These are phyloP conservation scores for Sporothrix pallida DNA, from an alignment of 2,329 filamentous ascomycete genomes.

Conservation along the genomic window DNA sequence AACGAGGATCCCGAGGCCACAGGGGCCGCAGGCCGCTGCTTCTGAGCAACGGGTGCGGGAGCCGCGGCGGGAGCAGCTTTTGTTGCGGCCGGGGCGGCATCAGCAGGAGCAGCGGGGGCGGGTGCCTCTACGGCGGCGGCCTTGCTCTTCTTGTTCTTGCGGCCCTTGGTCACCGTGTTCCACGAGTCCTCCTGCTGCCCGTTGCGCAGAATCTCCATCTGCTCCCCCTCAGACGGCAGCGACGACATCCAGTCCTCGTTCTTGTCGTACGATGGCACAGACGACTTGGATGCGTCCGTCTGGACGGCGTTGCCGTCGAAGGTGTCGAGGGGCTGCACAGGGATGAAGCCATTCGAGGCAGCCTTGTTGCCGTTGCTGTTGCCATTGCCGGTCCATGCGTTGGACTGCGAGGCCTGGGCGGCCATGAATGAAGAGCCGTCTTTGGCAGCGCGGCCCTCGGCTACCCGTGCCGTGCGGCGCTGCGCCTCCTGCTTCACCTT, in stretches of 20 bases:
- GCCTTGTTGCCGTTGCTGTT: constrained; percentile 49
- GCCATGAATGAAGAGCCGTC: constrained; percentile 71
- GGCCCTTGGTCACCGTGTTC: constrained; percentile 61
- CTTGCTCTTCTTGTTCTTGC: constrained; percentile 54
- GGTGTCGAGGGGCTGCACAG: constrained; percentile 63
- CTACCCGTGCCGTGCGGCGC: constrained; percentile 77
- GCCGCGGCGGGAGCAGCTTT: constrained; percentile 41
- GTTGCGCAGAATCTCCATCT: constrained; percentile 63
- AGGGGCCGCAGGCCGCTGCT: constrained; percentile 42
- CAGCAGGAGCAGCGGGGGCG: constrained; percentile 37
- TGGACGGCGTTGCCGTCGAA: constrained; percentile 50
- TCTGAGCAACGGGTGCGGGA: constrained; percentile 40
- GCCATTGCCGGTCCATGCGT: constrained; percentile 47
- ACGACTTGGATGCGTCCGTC: constrained; percentile 40
- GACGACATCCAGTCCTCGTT: constrained; percentile 56
- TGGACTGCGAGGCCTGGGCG: constrained; percentile 45
- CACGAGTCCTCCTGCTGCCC: constrained; percentile 56
- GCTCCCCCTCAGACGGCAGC: constrained; percentile 66
- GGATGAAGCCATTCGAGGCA: constrained; percentile 48
- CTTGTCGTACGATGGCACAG: constrained; percentile 44
- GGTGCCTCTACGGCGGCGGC: constrained; percentile 41
- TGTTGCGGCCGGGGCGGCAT: constrained; percentile 38
- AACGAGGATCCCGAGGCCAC: constrained; percentile 54
- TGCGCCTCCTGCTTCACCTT: constrained; percentile 81
- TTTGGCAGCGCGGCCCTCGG: constrained; percentile 81